These are phyloP conservation scores for Blastomyces emzantsi DNA, from an alignment of 2,329 filamentous ascomycete species.

Conservation along the genomic window DNA sequence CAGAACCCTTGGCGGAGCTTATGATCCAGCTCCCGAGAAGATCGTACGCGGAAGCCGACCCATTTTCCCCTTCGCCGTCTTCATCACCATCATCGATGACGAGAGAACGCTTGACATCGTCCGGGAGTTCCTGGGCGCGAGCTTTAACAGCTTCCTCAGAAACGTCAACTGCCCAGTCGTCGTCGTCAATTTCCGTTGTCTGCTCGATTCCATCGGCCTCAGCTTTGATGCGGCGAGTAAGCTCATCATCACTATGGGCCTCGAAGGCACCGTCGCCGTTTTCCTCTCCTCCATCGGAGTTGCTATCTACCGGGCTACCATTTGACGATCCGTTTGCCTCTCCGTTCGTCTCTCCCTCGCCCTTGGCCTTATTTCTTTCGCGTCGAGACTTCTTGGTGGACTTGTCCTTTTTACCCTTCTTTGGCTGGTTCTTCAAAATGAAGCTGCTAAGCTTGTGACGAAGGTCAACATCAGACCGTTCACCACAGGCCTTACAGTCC, in stretches of 20 bases:
- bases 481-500: slow-evolving; percentile 98
- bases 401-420: slow-evolving; percentile 92
- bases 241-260: slow-evolving; percentile 82
- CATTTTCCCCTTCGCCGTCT: slow-evolving; percentile 69
- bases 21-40: slow-evolving; percentile 90
- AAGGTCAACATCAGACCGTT: slow-evolving; percentile 82
- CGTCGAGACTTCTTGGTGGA: slow-evolving; percentile 79
- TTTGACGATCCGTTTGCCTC: slow-evolving; percentile 47
- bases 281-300: slow-evolving; percentile 52
- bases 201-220: slow-evolving; percentile 65
- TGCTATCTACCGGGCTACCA: slow-evolving; percentile 57
- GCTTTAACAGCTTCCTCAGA: slow-evolving; percentile 92
- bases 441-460: slow-evolving; percentile 95
- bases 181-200: slow-evolving; percentile 62
- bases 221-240: slow-evolving; percentile 64
- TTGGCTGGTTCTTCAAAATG: slow-evolving; percentile 89
- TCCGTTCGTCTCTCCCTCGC: slow-evolving; percentile 46
- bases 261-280: slow-evolving; percentile 59
- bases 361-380: slow-evolving; percentile 67
- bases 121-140: slow-evolving; percentile 85
- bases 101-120: slow-evolving; percentile 87
- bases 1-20: slow-evolving; percentile 57
- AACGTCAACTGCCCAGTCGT: slow-evolving; percentile 94
- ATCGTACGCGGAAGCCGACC: slow-evolving; percentile 71
- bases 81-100: slow-evolving; percentile 74